A percentile compares a stretch with the other conserved stretches of the same genome.
These are phyloP conservation scores for Aspergillaceae sp. DNA, from an alignment of 2,329 filamentous ascomycete species.

Conservation along the genomic window DNA sequence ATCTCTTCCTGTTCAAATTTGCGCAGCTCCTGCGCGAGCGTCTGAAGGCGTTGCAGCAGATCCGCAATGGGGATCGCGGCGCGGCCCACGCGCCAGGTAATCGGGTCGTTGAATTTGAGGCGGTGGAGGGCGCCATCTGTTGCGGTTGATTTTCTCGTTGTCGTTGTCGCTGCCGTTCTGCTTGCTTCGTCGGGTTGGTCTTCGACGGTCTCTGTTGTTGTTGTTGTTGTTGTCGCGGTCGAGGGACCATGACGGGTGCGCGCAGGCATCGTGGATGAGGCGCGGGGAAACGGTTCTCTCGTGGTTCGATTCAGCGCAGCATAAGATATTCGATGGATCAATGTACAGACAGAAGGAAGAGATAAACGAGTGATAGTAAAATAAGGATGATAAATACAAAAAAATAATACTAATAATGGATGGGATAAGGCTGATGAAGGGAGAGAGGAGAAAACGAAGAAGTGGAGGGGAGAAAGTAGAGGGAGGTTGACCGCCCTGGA, in stretches of 20 bases:
- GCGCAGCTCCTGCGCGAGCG: slow-evolving; percentile 71
- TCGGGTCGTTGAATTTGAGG: slow-evolving; percentile 72
- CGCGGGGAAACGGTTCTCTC: slow-evolving; percentile 11
- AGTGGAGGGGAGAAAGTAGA: background rate
- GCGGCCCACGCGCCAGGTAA: slow-evolving; percentile 88
- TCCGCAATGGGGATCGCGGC: slow-evolving; percentile 70
- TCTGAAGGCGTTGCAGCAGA: slow-evolving; percentile 70
- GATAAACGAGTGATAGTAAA: background rate
- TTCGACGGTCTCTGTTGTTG: slow-evolving; percentile 13
- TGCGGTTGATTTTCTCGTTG: background rate
- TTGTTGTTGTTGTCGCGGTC: slow-evolving; percentile 11
- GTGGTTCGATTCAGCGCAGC: slow-evolving; percentile 12
- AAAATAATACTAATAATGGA: background rate
- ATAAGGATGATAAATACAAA: background rate
- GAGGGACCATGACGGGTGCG: slow-evolving; percentile 33
- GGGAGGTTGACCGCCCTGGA: background rate
- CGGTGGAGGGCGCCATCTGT: slow-evolving; percentile 20
- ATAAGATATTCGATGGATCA: slow-evolving; percentile 1
- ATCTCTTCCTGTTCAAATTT: slow-evolving; percentile 81
- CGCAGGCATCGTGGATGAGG: slow-evolving; percentile 33
- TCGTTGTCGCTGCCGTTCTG: background rate
- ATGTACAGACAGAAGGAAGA: background rate
- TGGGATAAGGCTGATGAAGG: background rate
- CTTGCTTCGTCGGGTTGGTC: slow-evolving; percentile 20
- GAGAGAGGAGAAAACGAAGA: background rate